These are phyloP conservation scores for Copromyces sp. DNA, from an alignment of 495 filamentous ascomycete species.

Conservation along the genomic window DNA sequence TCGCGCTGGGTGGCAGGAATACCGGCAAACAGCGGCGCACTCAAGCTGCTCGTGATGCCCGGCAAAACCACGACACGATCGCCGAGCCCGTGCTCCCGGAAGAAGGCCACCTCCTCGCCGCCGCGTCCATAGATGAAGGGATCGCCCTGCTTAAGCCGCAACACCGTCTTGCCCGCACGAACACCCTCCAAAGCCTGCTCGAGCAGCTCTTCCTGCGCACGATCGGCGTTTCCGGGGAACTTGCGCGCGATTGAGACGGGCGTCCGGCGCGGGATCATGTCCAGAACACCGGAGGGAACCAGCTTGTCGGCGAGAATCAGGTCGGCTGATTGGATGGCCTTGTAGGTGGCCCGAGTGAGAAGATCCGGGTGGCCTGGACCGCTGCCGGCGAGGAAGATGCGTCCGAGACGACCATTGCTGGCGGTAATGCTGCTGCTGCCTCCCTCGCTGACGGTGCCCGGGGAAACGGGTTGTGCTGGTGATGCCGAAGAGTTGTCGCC, in stretches of 20 bases:
- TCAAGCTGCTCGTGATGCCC: constrained; percentile 80
- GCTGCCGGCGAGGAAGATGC: constrained; percentile 83
- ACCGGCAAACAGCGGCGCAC: constrained; percentile 76
- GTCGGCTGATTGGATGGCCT: constrained; percentile 74
- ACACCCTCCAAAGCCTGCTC: constrained; percentile 63
- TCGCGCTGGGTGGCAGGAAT: constrained; percentile 83
- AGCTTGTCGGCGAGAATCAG: constrained; percentile 93
- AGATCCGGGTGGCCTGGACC: constrained; percentile 89
- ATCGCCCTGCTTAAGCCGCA: constrained; percentile 91
- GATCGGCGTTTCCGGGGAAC: constrained; percentile 93
- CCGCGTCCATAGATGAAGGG: constrained; percentile 93
- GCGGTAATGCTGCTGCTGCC: background rate
- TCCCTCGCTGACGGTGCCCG: background rate
- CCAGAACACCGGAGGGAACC: constrained; percentile 76
- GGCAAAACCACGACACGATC: constrained; percentile 56
- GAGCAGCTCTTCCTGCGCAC: constrained; percentile 86
- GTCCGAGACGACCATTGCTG: constrained; percentile 32
- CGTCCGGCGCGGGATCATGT: constrained; percentile 82
- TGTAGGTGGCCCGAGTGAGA: constrained; percentile 78
- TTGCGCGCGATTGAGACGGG: constrained; percentile 89
- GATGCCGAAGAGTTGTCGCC: background rate
- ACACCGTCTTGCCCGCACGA: constrained; percentile 62
- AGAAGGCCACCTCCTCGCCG: constrained; percentile 86
- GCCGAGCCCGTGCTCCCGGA: constrained; percentile 56
- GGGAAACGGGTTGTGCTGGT: background rate